These are phyloP conservation scores for Botrytis paeoniae DNA, from an alignment of 2,329 filamentous ascomycete genomes.

Conservation along the genomic window DNA sequence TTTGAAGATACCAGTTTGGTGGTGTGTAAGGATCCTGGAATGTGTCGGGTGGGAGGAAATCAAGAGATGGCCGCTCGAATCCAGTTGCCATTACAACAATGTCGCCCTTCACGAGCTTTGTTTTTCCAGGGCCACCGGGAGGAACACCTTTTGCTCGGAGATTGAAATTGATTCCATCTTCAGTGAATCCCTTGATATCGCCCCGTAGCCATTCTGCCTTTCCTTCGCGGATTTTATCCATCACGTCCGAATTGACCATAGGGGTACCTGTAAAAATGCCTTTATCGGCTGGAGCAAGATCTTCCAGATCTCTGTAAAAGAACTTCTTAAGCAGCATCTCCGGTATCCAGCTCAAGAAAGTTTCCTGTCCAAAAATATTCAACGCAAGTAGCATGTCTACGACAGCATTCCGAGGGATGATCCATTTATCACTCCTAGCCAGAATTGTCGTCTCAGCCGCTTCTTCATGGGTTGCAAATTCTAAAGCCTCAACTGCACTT, in stretches of 20 bases:
- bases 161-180: slow-evolving; percentile 67
- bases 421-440: slow-evolving; percentile 79
- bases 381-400: slow-evolving; percentile 70
- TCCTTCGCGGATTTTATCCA: slow-evolving; percentile 69
- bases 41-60: slow-evolving; percentile 69
- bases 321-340: slow-evolving; percentile 71
- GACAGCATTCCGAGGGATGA: slow-evolving; percentile 76
- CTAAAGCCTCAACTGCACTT: slow-evolving; percentile 76
- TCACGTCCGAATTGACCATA: slow-evolving; percentile 82
- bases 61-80: slow-evolving; percentile 69
- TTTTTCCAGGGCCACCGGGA: slow-evolving; percentile 68
- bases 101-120: slow-evolving; percentile 66
- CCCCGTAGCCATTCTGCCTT: slow-evolving; percentile 77
- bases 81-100: slow-evolving; percentile 82
- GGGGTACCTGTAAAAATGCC: slow-evolving; percentile 82
- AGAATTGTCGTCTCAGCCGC: slow-evolving; percentile 70
- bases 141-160: slow-evolving; percentile 69
- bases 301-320: slow-evolving; percentile 78
- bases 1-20: slow-evolving; percentile 86
- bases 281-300: slow-evolving; percentile 66
- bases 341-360: slow-evolving; percentile 71
- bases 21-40: slow-evolving; percentile 72
- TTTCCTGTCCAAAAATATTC: slow-evolving; percentile 79
- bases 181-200: slow-evolving; percentile 67
- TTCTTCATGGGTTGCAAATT: slow-evolving; percentile 67